A percentile compares a stretch with the other conserved stretches of the same genome.
These are phyloP conservation scores for Amoebophrya sp. DNA, from an alignment of 169 alveolate genomes.

Conservation along the genomic window DNA sequence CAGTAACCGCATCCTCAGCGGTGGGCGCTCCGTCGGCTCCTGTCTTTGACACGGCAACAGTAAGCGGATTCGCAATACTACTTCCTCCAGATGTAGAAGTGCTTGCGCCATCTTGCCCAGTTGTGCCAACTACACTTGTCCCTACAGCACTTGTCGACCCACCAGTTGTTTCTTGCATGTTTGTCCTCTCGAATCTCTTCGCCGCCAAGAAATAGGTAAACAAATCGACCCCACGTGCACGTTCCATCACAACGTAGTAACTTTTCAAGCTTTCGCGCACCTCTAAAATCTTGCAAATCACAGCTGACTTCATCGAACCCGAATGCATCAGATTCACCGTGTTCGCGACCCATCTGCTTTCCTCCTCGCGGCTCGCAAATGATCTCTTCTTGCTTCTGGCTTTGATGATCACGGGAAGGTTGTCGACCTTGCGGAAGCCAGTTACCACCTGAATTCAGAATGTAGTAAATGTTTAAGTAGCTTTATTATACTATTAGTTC, in stretches of 20 bases:
- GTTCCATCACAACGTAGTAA: neutral
- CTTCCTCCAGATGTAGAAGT: no score
- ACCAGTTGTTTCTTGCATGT: neutral
- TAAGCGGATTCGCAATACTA: no score
- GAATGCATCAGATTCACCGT: neutral
- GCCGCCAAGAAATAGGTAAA: constrained; percentile 3
- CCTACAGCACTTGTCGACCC: neutral
- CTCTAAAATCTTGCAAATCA: neutral
- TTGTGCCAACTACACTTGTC: neutral
- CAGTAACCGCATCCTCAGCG: neutral
- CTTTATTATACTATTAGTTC: neutral
- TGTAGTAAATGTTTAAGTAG: neutral
- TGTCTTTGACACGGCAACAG: no score
- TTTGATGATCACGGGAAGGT: constrained; percentile 19
- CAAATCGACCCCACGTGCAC: neutral
- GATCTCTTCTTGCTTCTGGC: neutral
- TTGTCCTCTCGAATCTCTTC: neutral
- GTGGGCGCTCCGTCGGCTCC: neutral
- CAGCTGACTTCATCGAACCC: neutral
- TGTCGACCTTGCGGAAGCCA: neutral
- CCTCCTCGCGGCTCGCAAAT: neutral
- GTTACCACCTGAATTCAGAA: neutral
- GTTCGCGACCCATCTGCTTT: neutral
- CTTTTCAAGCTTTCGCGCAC: neutral
- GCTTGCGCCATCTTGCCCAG: neutral